Conservation (phyloP, 1,139 yeast species). For the Zygosaccharomyces sapae region DNA sequence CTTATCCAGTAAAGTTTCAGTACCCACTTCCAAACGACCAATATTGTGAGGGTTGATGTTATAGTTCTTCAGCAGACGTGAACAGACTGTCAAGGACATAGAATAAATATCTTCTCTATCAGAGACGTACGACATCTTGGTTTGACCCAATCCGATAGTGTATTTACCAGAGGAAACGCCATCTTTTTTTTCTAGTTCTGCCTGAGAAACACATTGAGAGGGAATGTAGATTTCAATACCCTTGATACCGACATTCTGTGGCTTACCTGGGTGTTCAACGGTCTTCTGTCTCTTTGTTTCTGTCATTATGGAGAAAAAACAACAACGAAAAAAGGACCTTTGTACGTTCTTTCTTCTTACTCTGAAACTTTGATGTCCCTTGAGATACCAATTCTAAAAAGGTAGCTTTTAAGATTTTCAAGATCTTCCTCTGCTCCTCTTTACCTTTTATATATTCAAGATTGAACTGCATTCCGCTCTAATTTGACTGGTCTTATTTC, state of each 20-base stretch:
- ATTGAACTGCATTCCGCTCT: neutral
- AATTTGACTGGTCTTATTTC: slow-evolving; percentile 3
- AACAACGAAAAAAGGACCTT: too few species aligned
- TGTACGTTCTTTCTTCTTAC: too few species aligned
- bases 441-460: slow-evolving; percentile 2
- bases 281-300: slow-evolving; percentile 34
- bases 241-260: slow-evolving; percentile 90
- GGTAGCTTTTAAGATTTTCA: too few species aligned
- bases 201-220: slow-evolving; percentile 75
- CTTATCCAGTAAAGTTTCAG: slow-evolving; percentile 95
- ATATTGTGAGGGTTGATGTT: slow-evolving; percentile 72
- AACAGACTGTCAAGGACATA: slow-evolving; percentile 76
- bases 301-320: slow-evolving; percentile 25
- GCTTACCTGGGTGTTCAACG: slow-evolving; percentile 35
- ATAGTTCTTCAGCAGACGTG: slow-evolving; percentile 73
- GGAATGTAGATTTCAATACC: slow-evolving; percentile 94
- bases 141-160: slow-evolving; percentile 98
- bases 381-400: too few species aligned
- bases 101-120: slow-evolving; percentile 98
- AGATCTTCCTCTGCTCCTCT: neutral
- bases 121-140: slow-evolving; percentile 94
- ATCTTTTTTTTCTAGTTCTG: slow-evolving; percentile 79
- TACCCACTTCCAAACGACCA: slow-evolving; percentile 98
- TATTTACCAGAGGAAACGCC: slow-evolving; percentile 91
- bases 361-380: too few species aligned